These are phyloP conservation scores for Xanthoparmelia taractica DNA, from an alignment of 495 filamentous ascomycete genomes.

Conservation along the genomic window DNA sequence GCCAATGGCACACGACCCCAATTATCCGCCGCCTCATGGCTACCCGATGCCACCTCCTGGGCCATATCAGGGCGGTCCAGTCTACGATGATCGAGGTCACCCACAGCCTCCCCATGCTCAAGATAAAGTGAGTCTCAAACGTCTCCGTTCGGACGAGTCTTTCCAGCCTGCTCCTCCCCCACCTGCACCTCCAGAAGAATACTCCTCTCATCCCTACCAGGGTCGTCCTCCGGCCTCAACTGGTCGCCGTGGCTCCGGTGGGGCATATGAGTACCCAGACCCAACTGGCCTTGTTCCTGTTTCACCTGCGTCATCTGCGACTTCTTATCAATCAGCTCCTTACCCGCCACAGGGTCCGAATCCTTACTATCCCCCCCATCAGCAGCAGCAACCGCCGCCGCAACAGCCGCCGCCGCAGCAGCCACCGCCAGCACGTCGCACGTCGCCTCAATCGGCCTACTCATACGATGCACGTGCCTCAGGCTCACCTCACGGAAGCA, in stretches of 20 bases:
- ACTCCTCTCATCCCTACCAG: conserved; percentile 31
- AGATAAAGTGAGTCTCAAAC: conserved; percentile 44
- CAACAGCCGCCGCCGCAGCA: conserved; percentile 16
- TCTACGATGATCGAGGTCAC: conserved; percentile 31
- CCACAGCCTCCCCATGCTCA: conserved; percentile 28
- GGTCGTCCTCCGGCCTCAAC: conserved; percentile 31
- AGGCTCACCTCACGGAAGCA: conserved; percentile 44
- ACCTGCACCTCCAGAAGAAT: conserved; percentile 24
- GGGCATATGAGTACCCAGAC: conserved; percentile 48
- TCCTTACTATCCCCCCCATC: conserved; percentile 33
- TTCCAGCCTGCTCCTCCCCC: conserved; percentile 27
- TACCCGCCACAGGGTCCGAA: conserved; percentile 40
- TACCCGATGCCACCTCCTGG: conserved; percentile 35
- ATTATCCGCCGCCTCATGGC: conserved; percentile 42
- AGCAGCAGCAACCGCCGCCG: conserved; percentile 19
- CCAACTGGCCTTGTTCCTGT: conserved; percentile 48
- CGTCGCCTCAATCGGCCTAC: conserved; percentile 44
- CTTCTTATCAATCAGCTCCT: conserved; percentile 40
- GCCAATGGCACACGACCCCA: conserved; percentile 45
- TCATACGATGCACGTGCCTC: conserved; percentile 44
- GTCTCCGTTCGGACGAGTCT: conserved; percentile 27
- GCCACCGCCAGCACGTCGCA: conserved; percentile 40
- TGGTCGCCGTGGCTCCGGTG: conserved; percentile 42
- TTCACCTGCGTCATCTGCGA: conserved; percentile 42
- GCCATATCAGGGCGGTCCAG: conserved; percentile 27